phyloP scores from a whole-genome alignment of 495 filamentous ascomycete genomes.

The Podospora sp. region DNA sequence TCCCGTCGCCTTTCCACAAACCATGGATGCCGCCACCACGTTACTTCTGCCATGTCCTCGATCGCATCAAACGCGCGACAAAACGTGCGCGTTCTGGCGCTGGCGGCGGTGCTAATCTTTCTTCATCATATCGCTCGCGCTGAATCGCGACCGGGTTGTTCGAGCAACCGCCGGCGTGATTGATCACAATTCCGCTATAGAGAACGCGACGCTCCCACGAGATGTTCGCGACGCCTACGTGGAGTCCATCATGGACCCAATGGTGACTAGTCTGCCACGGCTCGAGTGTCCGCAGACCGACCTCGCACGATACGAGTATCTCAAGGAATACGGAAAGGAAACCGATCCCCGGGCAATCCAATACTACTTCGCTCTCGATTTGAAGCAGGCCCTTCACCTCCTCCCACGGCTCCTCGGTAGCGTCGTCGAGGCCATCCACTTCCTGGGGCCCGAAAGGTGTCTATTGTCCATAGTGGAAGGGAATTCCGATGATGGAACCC shows the following conservation, averaged over 20 bases:
- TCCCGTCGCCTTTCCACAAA: not conserved
- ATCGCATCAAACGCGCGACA: not conserved
- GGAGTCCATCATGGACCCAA: not conserved
- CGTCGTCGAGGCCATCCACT: conserved; percentile 50
- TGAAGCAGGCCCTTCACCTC: conserved; percentile 44
- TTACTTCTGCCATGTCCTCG: not conserved
- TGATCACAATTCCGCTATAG: not conserved
- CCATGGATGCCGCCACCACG: not conserved
- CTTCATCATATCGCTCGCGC: not conserved
- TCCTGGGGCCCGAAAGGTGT: conserved; percentile 51
- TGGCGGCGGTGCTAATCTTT: not conserved
- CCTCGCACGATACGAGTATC: conserved; percentile 23
- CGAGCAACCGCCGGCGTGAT: not conserved
- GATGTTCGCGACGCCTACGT: not conserved
- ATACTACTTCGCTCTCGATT: conserved; percentile 55
- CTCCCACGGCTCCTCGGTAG: conserved; percentile 53
- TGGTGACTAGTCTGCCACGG: not conserved
- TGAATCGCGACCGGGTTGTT: not conserved
- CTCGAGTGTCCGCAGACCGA: not conserved
- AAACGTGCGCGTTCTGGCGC: not conserved
- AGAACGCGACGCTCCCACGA: not conserved
- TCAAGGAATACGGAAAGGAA: conserved; percentile 43
- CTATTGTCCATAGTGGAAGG: conserved; percentile 54
- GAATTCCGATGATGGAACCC: conserved; percentile 54
- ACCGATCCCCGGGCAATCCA: conserved; percentile 33